Conservation (phyloP, 2,329 filamentous ascomycete species). For the Apiospora koreana region DNA sequence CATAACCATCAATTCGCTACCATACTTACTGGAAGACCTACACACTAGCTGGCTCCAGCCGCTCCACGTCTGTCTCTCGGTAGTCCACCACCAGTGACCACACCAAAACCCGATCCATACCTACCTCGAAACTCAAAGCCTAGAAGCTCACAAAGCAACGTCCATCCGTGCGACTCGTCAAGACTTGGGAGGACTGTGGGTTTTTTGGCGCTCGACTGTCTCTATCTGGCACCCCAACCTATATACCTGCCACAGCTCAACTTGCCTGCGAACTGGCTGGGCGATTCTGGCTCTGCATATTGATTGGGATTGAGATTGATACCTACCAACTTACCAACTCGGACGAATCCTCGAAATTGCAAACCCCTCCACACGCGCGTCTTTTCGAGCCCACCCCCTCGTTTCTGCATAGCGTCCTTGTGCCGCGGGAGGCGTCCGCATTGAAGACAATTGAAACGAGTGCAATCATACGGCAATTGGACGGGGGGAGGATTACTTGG, state of each 20-base stretch:
- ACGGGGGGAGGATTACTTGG: slow-evolving; percentile 22
- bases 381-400: neutral
- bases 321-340: neutral
- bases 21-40: neutral
- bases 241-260: slow-evolving; percentile 3
- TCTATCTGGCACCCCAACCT: neutral
- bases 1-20: slow-evolving; percentile 5
- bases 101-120: slow-evolving; percentile 1
- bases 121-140: slow-evolving; percentile 5
- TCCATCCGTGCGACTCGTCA: slow-evolving; percentile 5
- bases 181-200: slow-evolving; percentile 6
- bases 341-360: slow-evolving; percentile 6
- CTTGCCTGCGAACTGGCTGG: neutral
- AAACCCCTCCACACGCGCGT: neutral
- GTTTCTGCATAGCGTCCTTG: neutral
- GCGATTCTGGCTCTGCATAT: neutral
- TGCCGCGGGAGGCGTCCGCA: neutral
- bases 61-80: slow-evolving; percentile 4
- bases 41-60: slow-evolving; percentile 5
- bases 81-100: neutral
- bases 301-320: neutral
- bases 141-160: slow-evolving; percentile 8
- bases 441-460: slow-evolving; percentile 5
- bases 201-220: neutral
- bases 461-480: slow-evolving; percentile 2